Evolutionary conservation across 495 filamentous ascomycete species (phyloP), one percentile per base, ranked within the genome.

Genomic region (Talaromyces wortmannii): DNA sequence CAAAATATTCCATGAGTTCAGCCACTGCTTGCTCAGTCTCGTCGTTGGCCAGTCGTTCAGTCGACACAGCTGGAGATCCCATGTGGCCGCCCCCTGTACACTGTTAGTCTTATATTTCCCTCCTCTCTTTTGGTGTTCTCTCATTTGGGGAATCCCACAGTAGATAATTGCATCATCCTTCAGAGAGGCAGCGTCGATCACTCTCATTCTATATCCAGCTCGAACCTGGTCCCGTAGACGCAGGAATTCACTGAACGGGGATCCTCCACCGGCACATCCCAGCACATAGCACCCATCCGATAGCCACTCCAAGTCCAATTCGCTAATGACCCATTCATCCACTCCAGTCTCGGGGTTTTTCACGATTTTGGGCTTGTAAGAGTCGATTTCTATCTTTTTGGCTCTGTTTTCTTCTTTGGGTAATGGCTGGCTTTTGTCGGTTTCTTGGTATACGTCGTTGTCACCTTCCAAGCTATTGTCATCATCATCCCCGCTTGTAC

Each of bases 271-370:
- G 17, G 44, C 40, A 0, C 76, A 79, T 10, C 81, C 81, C 12
- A 84, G 74, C 55, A 84, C 77, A 57, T 82, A 81, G 59, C 77
- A 78, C 3, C 81, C 81, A 31, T 71, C 77, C 3, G 76, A 64
- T 30, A 84, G 76, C 68, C 76, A 84, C 12, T 60, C 32, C 6
- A 83, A 63, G 61, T 84, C 81, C 0, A 75, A 74, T 57, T 82
- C 79, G 40, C 68, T 73, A 32, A 84, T 59, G 55, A 79, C 74
- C 81, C 81, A 83, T n/a, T 74, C 65, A 8, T 62, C 57, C 8
- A 56, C 52, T 43, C 58, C 61, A 31, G 52, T 61, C 44, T 61
- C 59, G 36, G 58, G 57, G 46, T 59, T 61, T 11, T 46, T 52
- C 16, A 58, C 32, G 7, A 63, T 50, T 29, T 47, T 53, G 8